Percentiles rank a stretch among this genome's conserved stretches.
These are phyloP conservation scores for Chaetomidium leptoderma DNA, from an alignment of 495 filamentous ascomycete species.

Conservation along the genomic window DNA sequence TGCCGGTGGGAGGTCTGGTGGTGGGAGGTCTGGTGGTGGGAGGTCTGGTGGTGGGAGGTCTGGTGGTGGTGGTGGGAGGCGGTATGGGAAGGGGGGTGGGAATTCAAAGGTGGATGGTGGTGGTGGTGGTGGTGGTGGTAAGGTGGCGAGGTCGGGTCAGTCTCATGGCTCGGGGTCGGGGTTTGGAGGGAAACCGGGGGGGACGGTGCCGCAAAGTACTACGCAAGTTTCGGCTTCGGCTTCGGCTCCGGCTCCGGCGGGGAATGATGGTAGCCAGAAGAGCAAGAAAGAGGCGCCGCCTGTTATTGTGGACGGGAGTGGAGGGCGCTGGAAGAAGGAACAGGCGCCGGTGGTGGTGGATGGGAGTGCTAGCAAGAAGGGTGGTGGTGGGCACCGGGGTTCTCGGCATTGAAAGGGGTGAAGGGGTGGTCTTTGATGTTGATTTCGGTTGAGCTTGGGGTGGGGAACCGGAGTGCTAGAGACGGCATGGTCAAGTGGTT, in stretches of 20 bases:
- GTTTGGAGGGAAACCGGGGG: not conserved
- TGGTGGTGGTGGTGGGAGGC: not conserved
- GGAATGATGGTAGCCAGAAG: not conserved
- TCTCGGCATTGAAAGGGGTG: not conserved
- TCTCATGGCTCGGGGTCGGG: not conserved
- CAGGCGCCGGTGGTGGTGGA: slow-evolving; percentile 18
- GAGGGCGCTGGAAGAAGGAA: slow-evolving; percentile 6
- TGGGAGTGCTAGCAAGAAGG: slow-evolving; percentile 8
- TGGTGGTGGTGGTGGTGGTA: not conserved
- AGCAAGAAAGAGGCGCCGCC: slow-evolving; percentile 8
- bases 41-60: not conserved
- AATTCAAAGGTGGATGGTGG: not conserved
- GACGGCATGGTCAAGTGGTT: not conserved
- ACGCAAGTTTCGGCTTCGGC: not conserved
- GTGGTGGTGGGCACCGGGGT: not conserved
- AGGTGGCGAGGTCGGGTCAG: not conserved
- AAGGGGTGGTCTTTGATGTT: not conserved
- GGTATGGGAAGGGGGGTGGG: not conserved
- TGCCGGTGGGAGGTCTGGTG: not conserved
- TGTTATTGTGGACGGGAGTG: slow-evolving; percentile 11
- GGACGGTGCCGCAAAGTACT: not conserved
- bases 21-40: not conserved
- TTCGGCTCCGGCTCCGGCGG: not conserved
- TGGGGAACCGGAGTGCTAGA: not conserved
- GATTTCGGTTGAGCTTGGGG: not conserved